Evolutionary conservation across 2,329 filamentous ascomycete species (phyloP).

Genomic region (Pseudocercospora pini-densiflorae): DNA sequence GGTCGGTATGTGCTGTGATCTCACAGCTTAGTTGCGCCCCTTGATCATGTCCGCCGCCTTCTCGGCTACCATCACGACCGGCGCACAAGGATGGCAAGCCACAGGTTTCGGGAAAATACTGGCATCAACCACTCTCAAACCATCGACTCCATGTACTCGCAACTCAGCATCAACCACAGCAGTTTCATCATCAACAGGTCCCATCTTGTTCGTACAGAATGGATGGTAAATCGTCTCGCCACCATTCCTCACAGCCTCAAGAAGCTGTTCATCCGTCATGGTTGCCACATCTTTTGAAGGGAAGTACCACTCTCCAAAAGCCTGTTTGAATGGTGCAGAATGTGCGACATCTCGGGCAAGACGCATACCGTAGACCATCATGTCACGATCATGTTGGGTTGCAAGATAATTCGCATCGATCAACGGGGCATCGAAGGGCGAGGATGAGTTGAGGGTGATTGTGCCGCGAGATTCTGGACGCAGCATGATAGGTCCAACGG

Average conservation of each 20-base stretch:
- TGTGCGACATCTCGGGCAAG: slow-evolving; percentile 13
- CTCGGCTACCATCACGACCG: slow-evolving; percentile 38
- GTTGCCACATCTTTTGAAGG: slow-evolving; percentile 12
- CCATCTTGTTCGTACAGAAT: slow-evolving; percentile 29
- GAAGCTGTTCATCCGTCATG: slow-evolving; percentile 20
- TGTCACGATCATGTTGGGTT: slow-evolving; percentile 26
- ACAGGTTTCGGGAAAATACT: slow-evolving; percentile 31
- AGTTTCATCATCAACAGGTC: slow-evolving; percentile 13
- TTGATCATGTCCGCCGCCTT: slow-evolving; percentile 36
- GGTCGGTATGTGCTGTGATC: neutral
- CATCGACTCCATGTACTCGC: slow-evolving; percentile 5
- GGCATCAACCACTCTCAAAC: slow-evolving; percentile 37
- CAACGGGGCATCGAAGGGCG: slow-evolving; percentile 44
- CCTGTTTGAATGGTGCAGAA: slow-evolving; percentile 18
- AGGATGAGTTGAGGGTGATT: slow-evolving; percentile 44
- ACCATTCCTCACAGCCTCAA: slow-evolving; percentile 18
- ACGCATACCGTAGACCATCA: slow-evolving; percentile 24
- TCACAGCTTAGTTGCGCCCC: neutral
- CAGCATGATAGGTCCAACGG: slow-evolving; percentile 20
- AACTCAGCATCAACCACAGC: slow-evolving; percentile 34
- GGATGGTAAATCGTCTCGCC: slow-evolving; percentile 30
- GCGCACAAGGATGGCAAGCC: slow-evolving; percentile 22
- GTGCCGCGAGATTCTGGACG: slow-evolving; percentile 49
- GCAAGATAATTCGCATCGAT: slow-evolving; percentile 44
- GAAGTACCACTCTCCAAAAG: slow-evolving; percentile 21